Base-by-base conservation (phyloP, 2,329 filamentous ascomycete genomes). In the Talaromyces funiculosus region DNA sequence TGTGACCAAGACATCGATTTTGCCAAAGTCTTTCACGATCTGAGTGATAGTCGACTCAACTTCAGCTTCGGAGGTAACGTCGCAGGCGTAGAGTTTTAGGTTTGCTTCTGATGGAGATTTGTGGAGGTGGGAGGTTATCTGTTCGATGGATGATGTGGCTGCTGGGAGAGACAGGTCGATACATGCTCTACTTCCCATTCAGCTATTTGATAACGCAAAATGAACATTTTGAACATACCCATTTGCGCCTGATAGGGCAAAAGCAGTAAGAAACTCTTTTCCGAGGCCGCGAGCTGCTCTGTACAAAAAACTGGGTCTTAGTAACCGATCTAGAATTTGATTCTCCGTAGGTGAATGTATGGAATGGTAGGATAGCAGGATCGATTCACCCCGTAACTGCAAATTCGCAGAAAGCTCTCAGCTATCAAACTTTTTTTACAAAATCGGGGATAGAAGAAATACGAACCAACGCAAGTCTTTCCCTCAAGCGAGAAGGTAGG, bases 401-500 rank as follows among this genome's bases (percentile, higher is more conserved):
- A 31, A 7, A 14, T 3, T 20, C 8, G 4, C n/a, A 18, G 4
- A n/a, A 33, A 6, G 10, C 7, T 8, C 1, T 51, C 20, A 31
- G 43, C 20, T 22, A 6, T 14, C 10, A 42, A 43, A 0, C 3
- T 20, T 10, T 3, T 4, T 20, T 3, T 18, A 49, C 16, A 8
- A 3, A n/a, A 18, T 49, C 16, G 9, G 20, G 9, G 37, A 40
- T 20, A 10, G 40, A 51, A 14, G 20, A 3, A 24, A 37, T 18
- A 24, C 63, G 54, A 59, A 63, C 63, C 64, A 5, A 68, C 61
- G 40, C 66, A 68, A 22, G 64, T 67, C 53, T 67, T 67, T 20
- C 62, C 61, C 45, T 67, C 63, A 10, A 68, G 62, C 2, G 66
- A 68, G 53, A 68, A 68, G 29, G 35, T 45, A 4, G 66, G 64